Conservation (phyloP, 169 alveolate genomes). For the Plasmodium malariae region DNA sequence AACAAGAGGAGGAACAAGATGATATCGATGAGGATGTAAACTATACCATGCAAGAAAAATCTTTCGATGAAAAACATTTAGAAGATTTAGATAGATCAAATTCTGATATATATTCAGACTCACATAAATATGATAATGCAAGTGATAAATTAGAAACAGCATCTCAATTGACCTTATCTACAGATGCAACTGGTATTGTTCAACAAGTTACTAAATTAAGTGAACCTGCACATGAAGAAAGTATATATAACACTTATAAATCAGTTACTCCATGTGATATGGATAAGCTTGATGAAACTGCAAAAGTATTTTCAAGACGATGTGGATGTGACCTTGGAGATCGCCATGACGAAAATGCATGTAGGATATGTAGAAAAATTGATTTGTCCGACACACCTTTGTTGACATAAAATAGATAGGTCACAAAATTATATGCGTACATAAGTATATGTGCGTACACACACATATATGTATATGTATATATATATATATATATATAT, state of each 20-base stretch:
- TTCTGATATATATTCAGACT: constrained; percentile 69
- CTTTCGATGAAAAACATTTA: constrained; percentile 51
- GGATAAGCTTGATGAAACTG: constrained; percentile 83
- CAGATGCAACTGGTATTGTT: constrained; percentile 76
- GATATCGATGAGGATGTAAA: constrained; percentile 71
- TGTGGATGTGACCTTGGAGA: constrained; percentile 87
- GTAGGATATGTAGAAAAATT: constrained; percentile 82
- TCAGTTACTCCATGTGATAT: constrained; percentile 84
- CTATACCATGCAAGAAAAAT: constrained; percentile 73
- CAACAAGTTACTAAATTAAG: constrained; percentile 77
- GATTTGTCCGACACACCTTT: constrained; percentile 86
- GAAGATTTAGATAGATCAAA: constrained; percentile 71
- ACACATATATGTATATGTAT: background rate
- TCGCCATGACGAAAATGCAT: constrained; percentile 83
- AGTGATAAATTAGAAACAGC: constrained; percentile 75
- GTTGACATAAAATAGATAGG: constrained; percentile 63
- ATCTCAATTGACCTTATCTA: constrained; percentile 72
- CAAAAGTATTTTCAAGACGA: constrained; percentile 81
- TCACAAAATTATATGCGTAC: background rate
- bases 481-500: constrained; percentile 7
- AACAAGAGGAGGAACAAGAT: constrained; percentile 36
- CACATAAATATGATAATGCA: constrained; percentile 62
- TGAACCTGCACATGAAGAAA: constrained; percentile 77
- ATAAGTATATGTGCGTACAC: too few relatives aligned
- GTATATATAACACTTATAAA: constrained; percentile 52